Evolutionary conservation across 2,329 filamentous ascomycete genomes (phyloP).

Genomic region (Pleomassaria siparia): DNA sequence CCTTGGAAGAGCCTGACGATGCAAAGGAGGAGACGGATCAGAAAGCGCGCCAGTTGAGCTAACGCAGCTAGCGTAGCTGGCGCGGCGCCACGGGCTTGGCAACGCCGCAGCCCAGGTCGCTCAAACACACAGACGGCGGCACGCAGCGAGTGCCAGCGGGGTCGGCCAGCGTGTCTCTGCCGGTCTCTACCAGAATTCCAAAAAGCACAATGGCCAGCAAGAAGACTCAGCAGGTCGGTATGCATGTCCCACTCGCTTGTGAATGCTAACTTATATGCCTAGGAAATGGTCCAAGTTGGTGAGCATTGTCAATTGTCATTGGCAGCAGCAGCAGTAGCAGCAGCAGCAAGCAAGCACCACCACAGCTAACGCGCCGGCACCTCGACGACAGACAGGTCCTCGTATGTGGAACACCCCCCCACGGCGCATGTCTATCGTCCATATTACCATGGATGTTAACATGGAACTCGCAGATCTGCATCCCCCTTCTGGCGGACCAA

Average conservation of each 20-base stretch:
- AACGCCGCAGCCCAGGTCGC: neutral
- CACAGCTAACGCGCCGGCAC: slow-evolving; percentile 42
- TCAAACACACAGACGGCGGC: neutral
- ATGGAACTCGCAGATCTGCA: slow-evolving; percentile 61
- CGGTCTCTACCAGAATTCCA: slow-evolving; percentile 4
- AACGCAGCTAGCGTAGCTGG: slow-evolving; percentile 7
- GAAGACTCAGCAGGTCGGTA: slow-evolving; percentile 48
- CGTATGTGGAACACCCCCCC: slow-evolving; percentile 29
- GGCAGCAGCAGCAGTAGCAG: slow-evolving; percentile 20
- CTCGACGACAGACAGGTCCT: slow-evolving; percentile 36
- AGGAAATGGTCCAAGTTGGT: slow-evolving; percentile 99
- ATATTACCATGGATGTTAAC: neutral
- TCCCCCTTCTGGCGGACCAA: slow-evolving; percentile 84
- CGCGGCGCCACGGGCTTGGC: slow-evolving; percentile 21
- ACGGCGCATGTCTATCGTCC: neutral
- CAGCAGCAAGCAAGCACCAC: slow-evolving; percentile 18
- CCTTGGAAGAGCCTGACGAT: slow-evolving; percentile 29
- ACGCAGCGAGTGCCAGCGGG: neutral
- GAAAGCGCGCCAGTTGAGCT: slow-evolving; percentile 15
- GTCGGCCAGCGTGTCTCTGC: slow-evolving; percentile 16
- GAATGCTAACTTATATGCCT: slow-evolving; percentile 29
- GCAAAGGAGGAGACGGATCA: slow-evolving; percentile 20
- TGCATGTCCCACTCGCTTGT: neutral
- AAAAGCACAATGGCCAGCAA: slow-evolving; percentile 49
- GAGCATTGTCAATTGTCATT: slow-evolving; percentile 52